Conservation (phyloP, 768 basidiomycete genomes). For the Trametopsis cervina region DNA sequence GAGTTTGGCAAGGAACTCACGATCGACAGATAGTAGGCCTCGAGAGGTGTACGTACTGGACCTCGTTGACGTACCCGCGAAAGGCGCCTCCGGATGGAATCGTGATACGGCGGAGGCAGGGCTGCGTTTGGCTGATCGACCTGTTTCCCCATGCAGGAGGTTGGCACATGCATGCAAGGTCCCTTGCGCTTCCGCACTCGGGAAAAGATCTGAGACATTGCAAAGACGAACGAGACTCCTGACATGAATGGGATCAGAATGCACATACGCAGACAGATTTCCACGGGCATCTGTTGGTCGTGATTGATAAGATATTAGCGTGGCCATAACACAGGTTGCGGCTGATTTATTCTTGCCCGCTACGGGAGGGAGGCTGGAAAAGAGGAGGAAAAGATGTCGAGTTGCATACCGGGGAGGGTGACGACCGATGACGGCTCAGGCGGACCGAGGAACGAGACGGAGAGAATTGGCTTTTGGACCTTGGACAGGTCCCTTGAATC, state of each 20-base stretch:
- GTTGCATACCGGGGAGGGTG: too few relatives aligned
- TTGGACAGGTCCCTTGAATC: constrained; percentile 1
- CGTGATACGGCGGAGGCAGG: too few relatives aligned
- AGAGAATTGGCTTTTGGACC: not conserved
- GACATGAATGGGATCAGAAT: too few relatives aligned
- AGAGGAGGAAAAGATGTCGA: too few relatives aligned
- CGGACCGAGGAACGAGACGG: not conserved
- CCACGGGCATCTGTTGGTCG: not conserved
- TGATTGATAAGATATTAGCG: too few relatives aligned
- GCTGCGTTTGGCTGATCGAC: too few relatives aligned
- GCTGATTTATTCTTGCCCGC: too few relatives aligned
- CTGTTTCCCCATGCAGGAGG: not conserved
- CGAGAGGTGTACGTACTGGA: not conserved
- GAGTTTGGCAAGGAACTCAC: not conserved
- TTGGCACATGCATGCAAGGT: not conserved
- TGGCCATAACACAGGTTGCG: too few relatives aligned
- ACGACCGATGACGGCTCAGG: too few relatives aligned
- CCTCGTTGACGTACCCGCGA: not conserved
- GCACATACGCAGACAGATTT: not conserved
- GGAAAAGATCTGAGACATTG: not conserved
- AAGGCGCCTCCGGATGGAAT: too few relatives aligned
- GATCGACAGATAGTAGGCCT: not conserved
- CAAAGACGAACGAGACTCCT: too few relatives aligned
- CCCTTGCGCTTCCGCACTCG: not conserved
- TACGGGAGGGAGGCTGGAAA: too few relatives aligned